Evolutionary conservation across 148 eudicot genomes (phyloP).

Genomic region (Rhododendron griersonianum): DNA sequence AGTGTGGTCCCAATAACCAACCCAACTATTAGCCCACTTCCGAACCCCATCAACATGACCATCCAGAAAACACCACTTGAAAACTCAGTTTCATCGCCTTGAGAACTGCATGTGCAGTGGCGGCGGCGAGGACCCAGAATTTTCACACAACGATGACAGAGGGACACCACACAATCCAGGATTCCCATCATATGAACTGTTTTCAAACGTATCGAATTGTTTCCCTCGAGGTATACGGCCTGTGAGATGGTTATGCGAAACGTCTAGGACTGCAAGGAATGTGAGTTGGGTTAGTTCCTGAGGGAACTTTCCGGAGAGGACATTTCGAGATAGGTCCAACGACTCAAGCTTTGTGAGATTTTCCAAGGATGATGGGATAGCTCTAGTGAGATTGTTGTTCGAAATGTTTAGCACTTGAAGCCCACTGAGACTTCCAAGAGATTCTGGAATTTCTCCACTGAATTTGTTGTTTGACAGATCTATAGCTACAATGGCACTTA

Average conservation of each 20-base stretch:
- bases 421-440: neutral
- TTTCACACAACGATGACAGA: neutral
- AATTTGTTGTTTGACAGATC: constrained; percentile 25
- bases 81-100: neutral
- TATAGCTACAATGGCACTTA: constrained; percentile 16
- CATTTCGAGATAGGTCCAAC: constrained; percentile 37
- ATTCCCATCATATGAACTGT: constrained; percentile 32
- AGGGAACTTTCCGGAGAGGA: constrained; percentile 39
- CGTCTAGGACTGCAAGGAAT: constrained; percentile 28
- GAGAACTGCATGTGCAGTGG: neutral
- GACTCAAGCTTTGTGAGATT: constrained; percentile 27
- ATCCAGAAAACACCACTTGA: constrained; percentile 21
- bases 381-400: constrained; percentile 25
- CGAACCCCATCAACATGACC: constrained; percentile 18
- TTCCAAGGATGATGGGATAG: constrained; percentile 24
- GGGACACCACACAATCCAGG: constrained; percentile 31
- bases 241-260: constrained; percentile 33
- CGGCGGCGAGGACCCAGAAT: neutral
- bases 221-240: constrained; percentile 14
- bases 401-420: constrained; percentile 42
- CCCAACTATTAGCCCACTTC: constrained; percentile 25
- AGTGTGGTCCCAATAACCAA: constrained; percentile 15
- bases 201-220: constrained; percentile 28
- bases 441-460: neutral
- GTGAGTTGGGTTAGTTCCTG: constrained; percentile 19